Conservation (phyloP, 1,139 yeast genomes). For the Kodamaea derodonti region DNA sequence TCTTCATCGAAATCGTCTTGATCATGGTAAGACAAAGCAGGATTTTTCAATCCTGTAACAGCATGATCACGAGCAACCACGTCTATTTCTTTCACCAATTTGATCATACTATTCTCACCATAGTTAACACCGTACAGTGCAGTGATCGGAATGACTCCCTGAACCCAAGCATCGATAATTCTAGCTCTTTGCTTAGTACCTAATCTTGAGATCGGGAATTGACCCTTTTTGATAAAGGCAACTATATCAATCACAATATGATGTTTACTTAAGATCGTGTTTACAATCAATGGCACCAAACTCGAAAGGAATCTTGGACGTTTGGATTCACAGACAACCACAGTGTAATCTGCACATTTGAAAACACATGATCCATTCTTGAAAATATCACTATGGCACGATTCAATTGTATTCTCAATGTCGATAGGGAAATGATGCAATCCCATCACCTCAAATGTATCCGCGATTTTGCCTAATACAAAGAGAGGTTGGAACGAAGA, state of each 20-base stretch:
- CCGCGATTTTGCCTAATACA: constrained; percentile 80
- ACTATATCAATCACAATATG: constrained; percentile 84
- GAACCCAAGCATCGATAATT: constrained; percentile 56
- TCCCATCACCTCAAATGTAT: constrained; percentile 89
- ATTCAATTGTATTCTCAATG: constrained; percentile 72
- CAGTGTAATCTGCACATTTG: constrained; percentile 77
- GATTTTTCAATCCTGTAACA: constrained; percentile 41
- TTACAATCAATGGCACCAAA: constrained; percentile 77
- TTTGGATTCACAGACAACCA: constrained; percentile 72
- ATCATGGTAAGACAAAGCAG: constrained; percentile 42
- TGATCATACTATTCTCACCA: constrained; percentile 63
- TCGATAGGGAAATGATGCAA: constrained; percentile 87
- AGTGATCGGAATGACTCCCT: constrained; percentile 42
- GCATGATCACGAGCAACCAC: constrained; percentile 39
- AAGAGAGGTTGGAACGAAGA: constrained; percentile 70
- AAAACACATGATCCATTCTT: constrained; percentile 66
- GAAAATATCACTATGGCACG: constrained; percentile 56
- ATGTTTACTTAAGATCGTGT: constrained; percentile 74
- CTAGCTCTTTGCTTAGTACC: constrained; percentile 76
- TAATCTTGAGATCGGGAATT: constrained; percentile 63
- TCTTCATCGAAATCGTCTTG: constrained; percentile 18
- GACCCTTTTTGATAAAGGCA: constrained; percentile 67
- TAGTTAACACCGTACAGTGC: constrained; percentile 53
- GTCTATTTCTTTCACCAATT: constrained; percentile 50
- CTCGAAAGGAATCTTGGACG: constrained; percentile 57